Evolutionary conservation across 2,329 filamentous ascomycete species (phyloP), one percentile per base, ranked within the genome.

Genomic region (Aspergillus luchuensis): DNA sequence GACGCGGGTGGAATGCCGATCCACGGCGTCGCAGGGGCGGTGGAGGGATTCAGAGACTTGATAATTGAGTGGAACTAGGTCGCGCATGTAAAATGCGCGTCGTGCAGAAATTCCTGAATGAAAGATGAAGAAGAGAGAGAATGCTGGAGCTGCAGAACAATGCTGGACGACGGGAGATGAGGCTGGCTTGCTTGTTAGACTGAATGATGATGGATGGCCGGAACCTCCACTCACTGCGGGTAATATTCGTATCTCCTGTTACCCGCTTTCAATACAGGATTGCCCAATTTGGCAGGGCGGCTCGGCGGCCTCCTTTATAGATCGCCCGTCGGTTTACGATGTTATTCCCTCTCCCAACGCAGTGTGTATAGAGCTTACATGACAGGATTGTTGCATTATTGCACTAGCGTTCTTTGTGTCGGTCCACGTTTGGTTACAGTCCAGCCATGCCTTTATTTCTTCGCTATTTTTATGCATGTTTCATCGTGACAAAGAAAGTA

Each of bases 221-320:
- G 33, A 36, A 36, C 33, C 33, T 36, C 33, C 33, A 13, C 33
- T 36, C 33, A 33, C 17, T 53, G 30, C 23, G 47, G 36, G 36
- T 47, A 55, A 56, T n/a, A 30, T 50, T 50, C 1, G 17, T 50
- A 50, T 28, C n/a, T n/a, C 25, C 47, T 8, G 25, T 50, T 28
- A 50, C 47, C 47, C 13, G 23, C n/a, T 1, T 33, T 10, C 47
- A 11, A 50, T 50, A 63, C 58, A 50, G 30, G 53, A 39, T 15
- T 55, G 19, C 61, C 61, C 55, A 30, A 63, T 58, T 39, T 2
- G 58, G 61, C 47, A 58, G 58, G 43, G 61, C 58, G 21, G 21
- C 41, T 30, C 52, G 23, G n/a, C 23, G 13, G 11, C 30, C 30
- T 39, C 41, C 41, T 21, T 21, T 21, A 45, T 45, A 36, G 11